Evolutionary conservation across 371 early-diverging fungal genomes (phyloP), one percentile per base, ranked within the genome.

Genomic region (Haplosporangium sp.): DNA sequence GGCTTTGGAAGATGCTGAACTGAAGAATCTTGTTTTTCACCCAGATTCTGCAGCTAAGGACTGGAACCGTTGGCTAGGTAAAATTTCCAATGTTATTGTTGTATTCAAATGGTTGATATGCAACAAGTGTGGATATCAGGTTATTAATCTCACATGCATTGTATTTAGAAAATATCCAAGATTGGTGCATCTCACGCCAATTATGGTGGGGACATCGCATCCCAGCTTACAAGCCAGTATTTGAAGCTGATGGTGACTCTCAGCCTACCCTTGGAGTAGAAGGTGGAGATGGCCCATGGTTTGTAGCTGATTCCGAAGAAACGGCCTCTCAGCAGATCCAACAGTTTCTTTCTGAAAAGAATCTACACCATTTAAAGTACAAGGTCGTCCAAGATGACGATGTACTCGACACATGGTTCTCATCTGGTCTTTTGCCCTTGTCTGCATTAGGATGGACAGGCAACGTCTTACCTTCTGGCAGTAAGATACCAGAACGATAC

Each of bases 351-450:
- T n/a, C 39, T 1, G 61, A 62, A 20, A 77, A 66, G 47, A 65
- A 61, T 35, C 34, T 70, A 11, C 20, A 71, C 4, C 64, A 75
- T 27, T 27, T 69, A 17, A 84, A 45, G 40, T 77, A 86, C 64
- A 63, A 50, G 44, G 61, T 85, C 10, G 69, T 69, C 13, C 92
- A 95, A 90, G 99, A 99, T 82, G 92, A 91, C 15, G 99, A 99
- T 85, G 99, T 99, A 9, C 85, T 99, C 35, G 99, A 99, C 79
- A 99, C 99, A 1, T 99, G 99, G 99, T 99, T 99, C 82, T 99
- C 99, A 13, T 96, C 99, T 15, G 99, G 94, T 15, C 88, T 99
- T 45, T 91, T 98, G 88, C 99, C 99, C 2, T 89, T 99, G 56
- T 94, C 99, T 8, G 95, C 86, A 37, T 93, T 90, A 19, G 91